Conservation (phyloP, 116 monocot species). For the Phalaenopsis hybrid region DNA sequence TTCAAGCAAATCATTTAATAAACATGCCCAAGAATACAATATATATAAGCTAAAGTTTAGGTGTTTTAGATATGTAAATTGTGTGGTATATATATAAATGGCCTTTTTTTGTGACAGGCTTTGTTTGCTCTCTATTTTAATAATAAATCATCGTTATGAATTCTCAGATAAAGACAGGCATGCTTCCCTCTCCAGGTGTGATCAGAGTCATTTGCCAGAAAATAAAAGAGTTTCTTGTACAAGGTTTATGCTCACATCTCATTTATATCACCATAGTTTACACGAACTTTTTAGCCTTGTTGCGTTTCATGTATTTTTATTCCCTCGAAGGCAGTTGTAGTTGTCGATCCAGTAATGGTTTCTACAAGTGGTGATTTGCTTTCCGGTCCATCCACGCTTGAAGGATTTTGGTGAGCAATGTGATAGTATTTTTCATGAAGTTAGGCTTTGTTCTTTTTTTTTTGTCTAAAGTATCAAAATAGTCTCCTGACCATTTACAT, state of each 20-base stretch:
- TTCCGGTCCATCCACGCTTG: slow-evolving; percentile 54
- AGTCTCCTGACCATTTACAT: too few species aligned
- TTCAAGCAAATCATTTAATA: too few species aligned
- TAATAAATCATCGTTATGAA: neutral
- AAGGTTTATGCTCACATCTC: slow-evolving; percentile 35
- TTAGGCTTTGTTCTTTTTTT: neutral
- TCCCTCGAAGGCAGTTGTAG: slow-evolving; percentile 69
- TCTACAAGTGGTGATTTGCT: slow-evolving; percentile 89
- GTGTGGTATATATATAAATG: too few species aligned
- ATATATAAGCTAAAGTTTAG: too few species aligned
- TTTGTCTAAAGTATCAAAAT: too few species aligned
- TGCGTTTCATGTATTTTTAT: slow-evolving; percentile 12
- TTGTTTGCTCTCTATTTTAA: neutral
- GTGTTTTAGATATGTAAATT: too few species aligned
- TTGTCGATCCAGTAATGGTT: slow-evolving; percentile 97
- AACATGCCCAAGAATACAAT: too few species aligned
- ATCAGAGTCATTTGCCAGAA: slow-evolving; percentile 60
- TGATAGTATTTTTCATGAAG: neutral
- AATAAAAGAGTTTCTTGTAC: slow-evolving; percentile 72
- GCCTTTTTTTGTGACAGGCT: too few species aligned
- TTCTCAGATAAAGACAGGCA: slow-evolving; percentile 86
- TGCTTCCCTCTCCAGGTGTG: slow-evolving; percentile 68
- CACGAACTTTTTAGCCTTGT: neutral
- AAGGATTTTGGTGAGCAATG: slow-evolving; percentile 39
- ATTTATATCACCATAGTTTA: neutral